Percentiles rank a stretch among this genome's conserved stretches.
Conservation (phyloP, 768 basidiomycete species). For the Lyophyllum shimeji region DNA sequence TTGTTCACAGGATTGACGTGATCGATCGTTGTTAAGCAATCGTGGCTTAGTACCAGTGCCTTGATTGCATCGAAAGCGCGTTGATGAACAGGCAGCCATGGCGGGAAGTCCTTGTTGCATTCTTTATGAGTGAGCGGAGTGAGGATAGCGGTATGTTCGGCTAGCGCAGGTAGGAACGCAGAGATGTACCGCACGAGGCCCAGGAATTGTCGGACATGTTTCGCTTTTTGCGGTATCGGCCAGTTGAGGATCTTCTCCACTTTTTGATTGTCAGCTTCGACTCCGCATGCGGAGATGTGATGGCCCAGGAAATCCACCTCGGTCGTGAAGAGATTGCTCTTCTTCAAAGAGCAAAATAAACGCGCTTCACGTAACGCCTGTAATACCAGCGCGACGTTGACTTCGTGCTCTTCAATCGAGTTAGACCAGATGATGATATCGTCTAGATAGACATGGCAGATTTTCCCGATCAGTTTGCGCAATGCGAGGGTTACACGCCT, state of each 20-base stretch:
- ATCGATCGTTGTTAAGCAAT: background rate
- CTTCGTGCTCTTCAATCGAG: background rate
- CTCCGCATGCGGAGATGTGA: conserved; percentile 33
- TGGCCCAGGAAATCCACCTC: conserved; percentile 33
- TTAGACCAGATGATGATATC: background rate
- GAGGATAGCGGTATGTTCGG: background rate
- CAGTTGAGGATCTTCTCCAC: conserved; percentile 26
- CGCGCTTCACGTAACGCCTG: background rate
- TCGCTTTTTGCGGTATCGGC: conserved; percentile 20
- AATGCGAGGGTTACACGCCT: background rate
- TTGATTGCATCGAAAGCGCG: background rate
- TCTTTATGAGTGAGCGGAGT: background rate
- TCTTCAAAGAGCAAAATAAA: background rate
- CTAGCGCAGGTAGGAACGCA: conserved; percentile 10
- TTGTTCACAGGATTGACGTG: background rate
- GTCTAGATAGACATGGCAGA: background rate
- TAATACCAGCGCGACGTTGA: background rate
- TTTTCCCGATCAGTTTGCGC: background rate
- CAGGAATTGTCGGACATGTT: conserved; percentile 14
- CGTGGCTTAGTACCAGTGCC: background rate
- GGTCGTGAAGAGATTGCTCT: background rate
- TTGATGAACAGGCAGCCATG: background rate
- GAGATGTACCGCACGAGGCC: conserved; percentile 18
- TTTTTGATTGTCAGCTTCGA: conserved; percentile 22
- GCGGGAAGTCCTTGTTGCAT: background rate